Evolutionary conservation across 306 rosid species (phyloP).

Genomic region (Cicer cuneatum): DNA sequence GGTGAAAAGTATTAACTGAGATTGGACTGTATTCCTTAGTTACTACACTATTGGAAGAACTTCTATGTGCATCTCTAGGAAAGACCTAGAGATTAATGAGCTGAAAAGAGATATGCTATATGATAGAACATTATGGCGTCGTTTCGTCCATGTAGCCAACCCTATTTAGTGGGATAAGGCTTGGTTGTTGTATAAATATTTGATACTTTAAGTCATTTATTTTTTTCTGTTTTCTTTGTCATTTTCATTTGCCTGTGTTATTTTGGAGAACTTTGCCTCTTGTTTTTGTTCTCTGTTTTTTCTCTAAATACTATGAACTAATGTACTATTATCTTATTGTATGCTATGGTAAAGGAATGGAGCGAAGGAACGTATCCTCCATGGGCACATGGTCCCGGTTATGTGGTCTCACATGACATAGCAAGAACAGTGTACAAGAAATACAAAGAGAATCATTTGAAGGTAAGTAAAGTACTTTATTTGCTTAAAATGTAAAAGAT

Average conservation of each 20-base stretch:
- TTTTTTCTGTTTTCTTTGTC: neutral
- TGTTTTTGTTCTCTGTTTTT: conserved; percentile 1
- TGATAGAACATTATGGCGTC: too few relatives aligned
- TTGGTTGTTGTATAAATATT: neutral
- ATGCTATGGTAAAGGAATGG: conserved; percentile 78
- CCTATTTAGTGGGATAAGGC: too few relatives aligned
- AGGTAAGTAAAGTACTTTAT: conserved; percentile 56
- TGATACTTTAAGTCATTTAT: neutral
- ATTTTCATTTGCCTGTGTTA: neutral
- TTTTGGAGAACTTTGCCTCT: neutral
- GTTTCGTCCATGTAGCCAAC: too few relatives aligned
- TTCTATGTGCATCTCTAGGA: neutral
- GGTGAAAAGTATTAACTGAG: neutral
- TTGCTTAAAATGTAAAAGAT: conserved; percentile 15
- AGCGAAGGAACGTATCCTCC: conserved; percentile 82
- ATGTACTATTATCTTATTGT: conserved; percentile 33
- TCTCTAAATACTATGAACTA: conserved; percentile 4
- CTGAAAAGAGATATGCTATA: too few relatives aligned
- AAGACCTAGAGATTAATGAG: too few relatives aligned
- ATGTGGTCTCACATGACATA: conserved; percentile 84
- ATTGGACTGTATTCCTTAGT: conserved; percentile 18
- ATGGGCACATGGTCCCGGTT: conserved; percentile 99
- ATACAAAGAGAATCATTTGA: conserved; percentile 69
- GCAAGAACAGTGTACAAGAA: conserved; percentile 70
- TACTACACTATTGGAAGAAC: conserved; percentile 13